A percentile compares a stretch with the other conserved stretches of the same genome.
Conservation (phyloP, 106 monocot genomes). For the Gastrodia elata region DNA sequence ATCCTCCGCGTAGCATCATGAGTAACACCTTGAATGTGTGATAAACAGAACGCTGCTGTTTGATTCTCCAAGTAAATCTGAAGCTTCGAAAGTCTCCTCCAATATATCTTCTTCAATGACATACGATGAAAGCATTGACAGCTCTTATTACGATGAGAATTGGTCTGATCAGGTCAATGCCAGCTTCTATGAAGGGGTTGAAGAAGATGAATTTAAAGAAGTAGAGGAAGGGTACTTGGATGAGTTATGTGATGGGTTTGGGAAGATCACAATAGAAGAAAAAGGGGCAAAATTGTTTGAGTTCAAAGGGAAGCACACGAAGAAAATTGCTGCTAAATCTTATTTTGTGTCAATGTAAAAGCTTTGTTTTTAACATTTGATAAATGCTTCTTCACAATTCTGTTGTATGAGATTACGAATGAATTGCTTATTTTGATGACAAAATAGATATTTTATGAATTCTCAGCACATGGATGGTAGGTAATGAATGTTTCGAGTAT, state of each 20-base stretch:
- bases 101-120: conserved; percentile 24
- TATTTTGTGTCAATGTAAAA: too few species aligned
- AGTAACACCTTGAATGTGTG: conserved; percentile 23
- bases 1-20: conserved; percentile 11
- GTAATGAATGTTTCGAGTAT: too few species aligned
- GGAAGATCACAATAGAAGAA: conserved; percentile 33
- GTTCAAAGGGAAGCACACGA: conserved; percentile 61
- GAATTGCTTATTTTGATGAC: too few species aligned
- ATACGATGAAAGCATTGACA: conserved; percentile 29
- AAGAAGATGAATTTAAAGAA: conserved; percentile 17
- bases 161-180: conserved; percentile 71
- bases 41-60: conserved; percentile 72
- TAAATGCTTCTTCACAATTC: too few species aligned
- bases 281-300: conserved; percentile 28
- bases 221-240: conserved; percentile 20
- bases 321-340: too few species aligned
- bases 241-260: conserved; percentile 53
- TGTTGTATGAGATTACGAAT: too few species aligned
- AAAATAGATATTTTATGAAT: too few species aligned
- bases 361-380: too few species aligned
- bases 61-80: conserved; percentile 66
- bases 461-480: too few species aligned
- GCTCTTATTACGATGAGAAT: conserved; percentile 23
- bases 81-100: conserved; percentile 10
- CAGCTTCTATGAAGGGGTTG: conserved; percentile 11